Evolutionary conservation across 1,139 yeast species (phyloP).

Genomic region (Williopsis jadinii): DNA sequence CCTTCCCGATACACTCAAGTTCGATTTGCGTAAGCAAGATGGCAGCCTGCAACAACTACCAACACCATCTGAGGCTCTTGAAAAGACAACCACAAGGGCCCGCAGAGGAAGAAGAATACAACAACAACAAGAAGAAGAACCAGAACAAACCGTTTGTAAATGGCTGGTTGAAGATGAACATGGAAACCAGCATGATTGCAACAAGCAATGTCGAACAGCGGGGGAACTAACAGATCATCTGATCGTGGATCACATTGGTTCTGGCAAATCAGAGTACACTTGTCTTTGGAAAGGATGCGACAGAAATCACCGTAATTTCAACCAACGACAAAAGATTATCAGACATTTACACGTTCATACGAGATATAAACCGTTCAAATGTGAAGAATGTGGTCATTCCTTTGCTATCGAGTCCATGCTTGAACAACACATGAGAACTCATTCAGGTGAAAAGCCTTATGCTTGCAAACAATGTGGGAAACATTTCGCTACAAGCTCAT

Average conservation of each 20-base stretch:
- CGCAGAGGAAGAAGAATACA: too few species aligned
- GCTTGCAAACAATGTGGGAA: slow-evolving; percentile 62
- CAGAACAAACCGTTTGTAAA: slow-evolving; percentile 16
- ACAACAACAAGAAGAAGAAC: background rate
- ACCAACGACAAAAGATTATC: slow-evolving; percentile 77
- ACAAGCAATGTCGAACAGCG: slow-evolving; percentile 38
- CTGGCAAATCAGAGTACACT: slow-evolving; percentile 60
- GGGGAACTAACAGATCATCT: slow-evolving; percentile 68
- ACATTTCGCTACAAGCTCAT: slow-evolving; percentile 51
- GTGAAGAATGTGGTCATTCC: slow-evolving; percentile 55
- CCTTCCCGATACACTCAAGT: background rate
- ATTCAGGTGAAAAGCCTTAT: slow-evolving; percentile 86
- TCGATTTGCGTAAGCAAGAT: too few species aligned
- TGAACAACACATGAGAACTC: slow-evolving; percentile 67
- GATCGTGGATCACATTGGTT: slow-evolving; percentile 58
- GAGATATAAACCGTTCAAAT: slow-evolving; percentile 67
- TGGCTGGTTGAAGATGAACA: slow-evolving; percentile 10
- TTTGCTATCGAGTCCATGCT: slow-evolving; percentile 56
- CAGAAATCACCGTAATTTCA: slow-evolving; percentile 53
- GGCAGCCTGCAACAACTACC: background rate
- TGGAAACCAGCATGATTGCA: slow-evolving; percentile 32
- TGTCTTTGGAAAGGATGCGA: slow-evolving; percentile 81
- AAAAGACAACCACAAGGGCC: background rate
- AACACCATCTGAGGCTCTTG: background rate
- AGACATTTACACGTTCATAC: slow-evolving; percentile 90